Conservation (phyloP, 2,329 filamentous ascomycete genomes). For the Acephala macrosclerotiorum region DNA sequence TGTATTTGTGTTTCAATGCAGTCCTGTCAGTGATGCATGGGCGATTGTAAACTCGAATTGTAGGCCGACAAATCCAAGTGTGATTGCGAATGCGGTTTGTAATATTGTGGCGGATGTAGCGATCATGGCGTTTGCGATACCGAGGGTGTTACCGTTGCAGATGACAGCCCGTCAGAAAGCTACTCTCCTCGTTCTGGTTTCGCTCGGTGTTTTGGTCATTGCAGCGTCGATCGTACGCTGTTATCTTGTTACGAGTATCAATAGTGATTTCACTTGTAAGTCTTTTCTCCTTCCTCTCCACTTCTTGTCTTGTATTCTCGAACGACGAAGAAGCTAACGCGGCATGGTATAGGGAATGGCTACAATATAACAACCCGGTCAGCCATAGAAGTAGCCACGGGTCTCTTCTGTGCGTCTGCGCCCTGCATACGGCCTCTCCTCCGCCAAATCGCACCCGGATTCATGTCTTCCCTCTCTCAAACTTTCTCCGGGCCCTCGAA, state of each 20-base stretch:
- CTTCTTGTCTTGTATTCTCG: neutral
- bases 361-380: slow-evolving; percentile 19
- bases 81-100: slow-evolving; percentile 20
- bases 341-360: slow-evolving; percentile 21
- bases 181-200: slow-evolving; percentile 25
- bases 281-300: neutral
- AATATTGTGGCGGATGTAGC: slow-evolving; percentile 30
- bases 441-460: neutral
- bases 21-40: slow-evolving; percentile 29
- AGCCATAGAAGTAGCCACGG: neutral
- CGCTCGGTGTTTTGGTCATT: slow-evolving; percentile 32
- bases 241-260: slow-evolving; percentile 12
- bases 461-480: neutral
- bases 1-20: slow-evolving; percentile 28
- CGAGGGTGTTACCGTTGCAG: slow-evolving; percentile 30
- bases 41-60: slow-evolving; percentile 20
- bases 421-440: neutral
- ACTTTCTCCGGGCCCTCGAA: neutral
- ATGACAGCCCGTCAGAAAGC: slow-evolving; percentile 31
- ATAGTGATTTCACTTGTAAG: slow-evolving; percentile 29
- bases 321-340: neutral
- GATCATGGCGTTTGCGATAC: slow-evolving; percentile 34
- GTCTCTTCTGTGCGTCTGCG: neutral
- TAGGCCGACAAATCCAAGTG: slow-evolving; percentile 12
- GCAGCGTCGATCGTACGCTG: slow-evolving; percentile 23